Conservation (phyloP, 192 early-diverging fungal genomes). For the Coemansia interrupta region DNA sequence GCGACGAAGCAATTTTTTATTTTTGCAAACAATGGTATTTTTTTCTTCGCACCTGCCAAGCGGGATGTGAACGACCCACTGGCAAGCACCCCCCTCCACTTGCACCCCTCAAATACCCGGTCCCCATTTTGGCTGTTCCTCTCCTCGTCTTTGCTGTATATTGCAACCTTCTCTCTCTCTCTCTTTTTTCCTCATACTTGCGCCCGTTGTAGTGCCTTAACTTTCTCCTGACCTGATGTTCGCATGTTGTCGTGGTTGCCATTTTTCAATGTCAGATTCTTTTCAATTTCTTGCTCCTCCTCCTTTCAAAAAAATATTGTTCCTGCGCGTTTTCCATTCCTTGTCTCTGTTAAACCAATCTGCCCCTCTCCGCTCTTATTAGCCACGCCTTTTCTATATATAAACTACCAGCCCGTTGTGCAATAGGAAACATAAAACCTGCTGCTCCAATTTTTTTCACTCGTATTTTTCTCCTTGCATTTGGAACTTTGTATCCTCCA, state of each 20-base stretch:
- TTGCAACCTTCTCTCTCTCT: not conserved
- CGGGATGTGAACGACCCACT: slow-evolving; percentile 8
- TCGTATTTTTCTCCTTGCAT: slow-evolving; percentile 8
- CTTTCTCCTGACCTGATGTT: slow-evolving; percentile 4
- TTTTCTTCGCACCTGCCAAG: slow-evolving; percentile 4
- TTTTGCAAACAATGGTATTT: slow-evolving; percentile 1
- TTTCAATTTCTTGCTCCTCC: not conserved
- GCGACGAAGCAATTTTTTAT: not conserved
- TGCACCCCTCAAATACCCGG: not conserved
- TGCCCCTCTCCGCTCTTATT: not conserved
- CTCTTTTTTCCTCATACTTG: slow-evolving; percentile 1
- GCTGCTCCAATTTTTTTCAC: not conserved
- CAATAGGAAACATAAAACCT: not conserved
- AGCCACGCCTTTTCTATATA: slow-evolving; percentile 12
- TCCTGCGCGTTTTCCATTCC: slow-evolving; percentile 1
- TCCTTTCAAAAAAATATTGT: slow-evolving; percentile 8
- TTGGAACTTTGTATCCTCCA: not conserved
- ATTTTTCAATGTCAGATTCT: slow-evolving; percentile 3
- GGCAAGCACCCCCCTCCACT: slow-evolving; percentile 3
- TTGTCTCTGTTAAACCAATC: slow-evolving; percentile 5
- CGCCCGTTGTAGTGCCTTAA: slow-evolving; percentile 5
- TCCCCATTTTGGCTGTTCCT: slow-evolving; percentile 1
- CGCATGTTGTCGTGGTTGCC: slow-evolving; percentile 8
- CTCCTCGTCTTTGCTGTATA: not conserved
- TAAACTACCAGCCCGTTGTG: slow-evolving; percentile 4